Conservation (phyloP, 1,284 basidiomycete species). For the Fomitopsis betulina region DNA sequence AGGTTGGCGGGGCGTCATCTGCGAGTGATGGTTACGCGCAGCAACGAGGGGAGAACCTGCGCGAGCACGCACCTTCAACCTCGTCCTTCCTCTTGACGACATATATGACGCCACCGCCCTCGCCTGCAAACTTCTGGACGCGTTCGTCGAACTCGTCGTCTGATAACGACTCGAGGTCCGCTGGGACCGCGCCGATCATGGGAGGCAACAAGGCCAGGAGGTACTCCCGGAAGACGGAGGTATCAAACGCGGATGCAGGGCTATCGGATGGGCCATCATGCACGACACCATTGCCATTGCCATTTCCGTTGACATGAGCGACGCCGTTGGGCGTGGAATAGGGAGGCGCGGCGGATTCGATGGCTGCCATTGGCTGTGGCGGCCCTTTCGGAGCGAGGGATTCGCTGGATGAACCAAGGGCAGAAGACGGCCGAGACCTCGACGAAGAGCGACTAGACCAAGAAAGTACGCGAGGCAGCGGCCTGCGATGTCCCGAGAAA, state of each 20-base stretch:
- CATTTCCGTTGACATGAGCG: constrained; percentile 20
- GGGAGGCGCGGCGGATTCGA: constrained; percentile 20
- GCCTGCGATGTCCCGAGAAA: constrained; percentile 16
- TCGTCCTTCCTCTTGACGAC: constrained; percentile 75
- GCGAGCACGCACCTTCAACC: constrained; percentile 50
- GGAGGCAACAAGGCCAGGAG: constrained; percentile 70
- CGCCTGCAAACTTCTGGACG: constrained; percentile 67
- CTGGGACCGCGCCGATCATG: constrained; percentile 58
- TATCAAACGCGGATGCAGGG: constrained; percentile 44
- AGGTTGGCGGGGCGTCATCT: constrained; percentile 61
- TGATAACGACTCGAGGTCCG: constrained; percentile 66
- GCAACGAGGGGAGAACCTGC: not conserved
- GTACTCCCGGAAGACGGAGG: constrained; percentile 61
- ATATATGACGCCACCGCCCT: constrained; percentile 71
- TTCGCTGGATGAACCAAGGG: constrained; percentile 5
- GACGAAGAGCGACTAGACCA: constrained; percentile 16
- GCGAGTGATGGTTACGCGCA: constrained; percentile 11
- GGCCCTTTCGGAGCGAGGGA: constrained; percentile 3
- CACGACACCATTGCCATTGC: constrained; percentile 20
- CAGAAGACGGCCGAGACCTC: constrained; percentile 9
- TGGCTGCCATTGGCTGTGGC: constrained; percentile 19
- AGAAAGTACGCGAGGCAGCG: constrained; percentile 16
- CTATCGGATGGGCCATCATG: constrained; percentile 22
- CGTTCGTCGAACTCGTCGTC: constrained; percentile 73
- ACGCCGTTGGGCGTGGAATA: constrained; percentile 11